These are phyloP conservation scores for Gossypium turneri DNA, from an alignment of 345 rosid genomes.

Conservation along the genomic window DNA sequence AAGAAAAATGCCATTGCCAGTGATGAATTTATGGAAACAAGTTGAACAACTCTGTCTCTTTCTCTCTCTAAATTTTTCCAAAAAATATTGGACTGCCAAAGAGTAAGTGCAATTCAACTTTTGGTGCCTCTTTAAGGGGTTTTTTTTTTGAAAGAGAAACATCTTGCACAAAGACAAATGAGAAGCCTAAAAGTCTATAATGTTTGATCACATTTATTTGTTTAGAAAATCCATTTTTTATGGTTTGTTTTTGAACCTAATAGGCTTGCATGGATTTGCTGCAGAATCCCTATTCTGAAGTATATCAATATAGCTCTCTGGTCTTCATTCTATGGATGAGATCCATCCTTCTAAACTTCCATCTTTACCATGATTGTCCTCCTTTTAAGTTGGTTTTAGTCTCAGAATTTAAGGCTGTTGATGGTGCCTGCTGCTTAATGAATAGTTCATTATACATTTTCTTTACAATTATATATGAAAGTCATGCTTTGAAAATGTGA, in stretches of 20 bases:
- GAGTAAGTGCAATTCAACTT: background rate
- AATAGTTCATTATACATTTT: background rate
- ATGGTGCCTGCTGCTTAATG: background rate
- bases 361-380: slow-evolving; percentile 9
- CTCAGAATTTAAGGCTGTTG: background rate
- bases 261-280: background rate
- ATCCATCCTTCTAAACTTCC: background rate
- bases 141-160: no score
- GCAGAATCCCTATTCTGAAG: background rate
- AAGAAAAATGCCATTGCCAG: slow-evolving; percentile 6
- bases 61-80: background rate
- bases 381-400: background rate
- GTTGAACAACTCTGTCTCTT: background rate
- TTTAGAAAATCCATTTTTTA: slow-evolving; percentile 2
- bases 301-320: background rate
- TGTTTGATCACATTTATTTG: background rate
- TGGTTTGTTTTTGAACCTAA: background rate
- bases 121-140: background rate
- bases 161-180: background rate
- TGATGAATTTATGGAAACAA: background rate
- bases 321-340: background rate
- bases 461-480: background rate
- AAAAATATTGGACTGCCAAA: background rate
- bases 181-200: background rate
- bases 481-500: background rate